These are phyloP conservation scores for Penicillium sp. DNA, from an alignment of 2,329 filamentous ascomycete genomes.

Conservation along the genomic window DNA sequence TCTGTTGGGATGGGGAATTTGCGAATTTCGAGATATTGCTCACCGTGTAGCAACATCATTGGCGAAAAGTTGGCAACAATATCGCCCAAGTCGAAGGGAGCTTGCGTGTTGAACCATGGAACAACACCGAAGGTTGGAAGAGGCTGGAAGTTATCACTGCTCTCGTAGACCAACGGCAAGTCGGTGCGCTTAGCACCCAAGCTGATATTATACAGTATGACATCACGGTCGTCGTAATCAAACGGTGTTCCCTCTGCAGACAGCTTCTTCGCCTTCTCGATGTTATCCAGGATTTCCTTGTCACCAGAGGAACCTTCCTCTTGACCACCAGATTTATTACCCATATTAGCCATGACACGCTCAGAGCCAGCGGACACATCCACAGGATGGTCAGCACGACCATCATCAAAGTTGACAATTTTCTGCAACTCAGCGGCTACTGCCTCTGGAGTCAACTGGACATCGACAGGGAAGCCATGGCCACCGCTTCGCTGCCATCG, in stretches of 20 bases:
- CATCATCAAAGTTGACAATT: constrained; percentile 83
- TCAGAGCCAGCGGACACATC: constrained; percentile 71
- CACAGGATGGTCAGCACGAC: constrained; percentile 79
- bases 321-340: constrained; percentile 58
- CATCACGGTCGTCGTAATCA: constrained; percentile 78
- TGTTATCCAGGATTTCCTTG: constrained; percentile 67
- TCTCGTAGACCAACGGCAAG: constrained; percentile 84
- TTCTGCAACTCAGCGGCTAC: constrained; percentile 71
- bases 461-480: constrained; percentile 85
- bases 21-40: constrained; percentile 94
- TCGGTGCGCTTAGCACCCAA: constrained; percentile 88
- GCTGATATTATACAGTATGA: constrained; percentile 93
- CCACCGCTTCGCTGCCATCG: constrained; percentile 92
- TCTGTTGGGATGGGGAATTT: constrained; percentile 88
- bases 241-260: constrained; percentile 72
- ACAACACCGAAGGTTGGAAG: constrained; percentile 95
- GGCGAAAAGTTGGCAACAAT: constrained; percentile 94
- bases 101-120: constrained; percentile 80
- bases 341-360: constrained; percentile 80
- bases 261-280: constrained; percentile 69
- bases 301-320: constrained; percentile 49
- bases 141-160: constrained; percentile 85
- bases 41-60: constrained; percentile 98
- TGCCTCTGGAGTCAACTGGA: constrained; percentile 76
- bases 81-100: constrained; percentile 74